phyloP scores from a whole-genome alignment of 2,329 filamentous ascomycete species.

The Cladophialophora psammophila region DNA sequence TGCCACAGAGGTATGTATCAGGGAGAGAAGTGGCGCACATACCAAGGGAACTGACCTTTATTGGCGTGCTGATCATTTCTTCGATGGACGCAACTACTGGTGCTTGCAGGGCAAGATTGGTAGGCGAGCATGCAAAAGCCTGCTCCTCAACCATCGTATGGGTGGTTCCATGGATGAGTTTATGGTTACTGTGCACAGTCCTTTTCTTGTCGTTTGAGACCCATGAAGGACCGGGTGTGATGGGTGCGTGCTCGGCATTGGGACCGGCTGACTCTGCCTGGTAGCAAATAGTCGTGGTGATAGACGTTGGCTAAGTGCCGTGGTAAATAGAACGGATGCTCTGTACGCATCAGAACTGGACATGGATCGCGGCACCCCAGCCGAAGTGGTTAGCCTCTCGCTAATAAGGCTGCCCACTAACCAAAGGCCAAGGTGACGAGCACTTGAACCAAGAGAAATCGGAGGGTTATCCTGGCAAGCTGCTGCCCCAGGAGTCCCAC shows the following conservation, averaged over 20 bases:
- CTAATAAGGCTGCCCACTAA: neutral
- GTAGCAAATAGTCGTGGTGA: neutral
- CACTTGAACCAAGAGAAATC: neutral
- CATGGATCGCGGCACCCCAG: neutral
- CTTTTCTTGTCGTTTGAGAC: neutral
- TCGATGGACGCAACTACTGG: neutral
- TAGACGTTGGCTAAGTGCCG: neutral
- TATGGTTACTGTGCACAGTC: neutral
- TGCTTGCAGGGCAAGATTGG: neutral
- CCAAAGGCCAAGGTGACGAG: neutral
- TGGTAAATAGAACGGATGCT: neutral
- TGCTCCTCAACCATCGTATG: neutral
- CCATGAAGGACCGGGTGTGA: neutral
- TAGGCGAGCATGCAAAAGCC: neutral
- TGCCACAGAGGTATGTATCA: neutral
- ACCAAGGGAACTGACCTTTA: neutral
- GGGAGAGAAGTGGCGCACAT: neutral
- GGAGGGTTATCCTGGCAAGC: neutral
- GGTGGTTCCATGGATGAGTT: neutral
- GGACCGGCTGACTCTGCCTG: neutral
- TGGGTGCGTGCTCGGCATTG: neutral
- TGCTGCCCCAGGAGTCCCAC: neutral
- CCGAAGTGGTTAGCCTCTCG: conserved; percentile 4
- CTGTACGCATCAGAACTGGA: conserved; percentile 1
- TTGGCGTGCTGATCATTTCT: conserved; percentile 9